phyloP scores from a whole-genome alignment of 257 asterid genomes.

The Solanum chmielewskii region DNA sequence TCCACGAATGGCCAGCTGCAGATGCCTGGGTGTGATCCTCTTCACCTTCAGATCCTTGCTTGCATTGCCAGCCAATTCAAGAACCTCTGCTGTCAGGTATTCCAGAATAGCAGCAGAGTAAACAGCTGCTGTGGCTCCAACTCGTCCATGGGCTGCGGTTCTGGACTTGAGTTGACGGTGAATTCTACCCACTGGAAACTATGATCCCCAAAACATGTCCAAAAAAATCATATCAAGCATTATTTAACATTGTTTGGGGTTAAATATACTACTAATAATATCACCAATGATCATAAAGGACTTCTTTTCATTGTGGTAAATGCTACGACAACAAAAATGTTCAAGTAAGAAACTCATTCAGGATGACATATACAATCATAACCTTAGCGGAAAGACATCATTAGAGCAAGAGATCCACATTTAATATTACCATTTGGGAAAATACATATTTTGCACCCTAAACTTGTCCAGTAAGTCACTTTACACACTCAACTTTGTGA shows the following conservation, averaged over 20 bases:
- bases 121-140: slow-evolving; percentile 95
- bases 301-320: neutral
- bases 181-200: slow-evolving; percentile 95
- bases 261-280: neutral
- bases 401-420: neutral
- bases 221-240: neutral
- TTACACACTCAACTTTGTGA: neutral
- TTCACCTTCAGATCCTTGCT: slow-evolving; percentile 94
- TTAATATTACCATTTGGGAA: neutral
- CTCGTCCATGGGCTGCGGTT: slow-evolving; percentile 81
- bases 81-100: slow-evolving; percentile 87
- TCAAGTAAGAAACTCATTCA: neutral
- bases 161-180: slow-evolving; percentile 88
- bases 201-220: neutral
- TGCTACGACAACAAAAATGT: no score
- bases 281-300: neutral
- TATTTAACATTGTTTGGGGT: neutral
- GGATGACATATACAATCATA: neutral
- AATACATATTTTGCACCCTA: neutral
- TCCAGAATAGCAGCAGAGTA: slow-evolving; percentile 92
- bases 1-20: slow-evolving; percentile 93
- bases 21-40: slow-evolving; percentile 88
- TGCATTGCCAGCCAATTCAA: slow-evolving; percentile 92
- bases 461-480: neutral
- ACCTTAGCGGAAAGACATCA: neutral